These are phyloP conservation scores for Turnera subulata DNA, from an alignment of 345 rosid species.

Conservation along the genomic window DNA sequence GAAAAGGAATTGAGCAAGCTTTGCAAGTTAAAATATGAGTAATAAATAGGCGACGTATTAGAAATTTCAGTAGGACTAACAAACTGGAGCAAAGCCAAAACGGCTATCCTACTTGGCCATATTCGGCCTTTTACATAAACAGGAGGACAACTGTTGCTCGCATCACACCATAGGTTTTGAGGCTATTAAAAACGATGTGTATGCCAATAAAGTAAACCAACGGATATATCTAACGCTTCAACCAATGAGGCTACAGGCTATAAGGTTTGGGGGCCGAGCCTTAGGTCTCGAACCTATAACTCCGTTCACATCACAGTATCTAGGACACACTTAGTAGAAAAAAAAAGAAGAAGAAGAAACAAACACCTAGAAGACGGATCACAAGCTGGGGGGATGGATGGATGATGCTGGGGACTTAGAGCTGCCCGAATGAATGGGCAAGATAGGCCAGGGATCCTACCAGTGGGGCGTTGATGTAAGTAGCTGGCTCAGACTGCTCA, in stretches of 20 bases:
- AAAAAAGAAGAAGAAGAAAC: not conserved
- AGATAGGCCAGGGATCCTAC: conserved; percentile 27
- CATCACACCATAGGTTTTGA: not conserved
- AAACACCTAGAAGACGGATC: not conserved
- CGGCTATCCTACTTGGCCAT: not conserved
- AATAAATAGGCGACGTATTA: too few species aligned
- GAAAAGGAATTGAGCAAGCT: too few species aligned
- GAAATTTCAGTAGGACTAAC: too few species aligned
- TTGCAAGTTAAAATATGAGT: too few species aligned
- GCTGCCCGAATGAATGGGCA: conserved; percentile 86
- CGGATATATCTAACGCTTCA: conserved; percentile 17
- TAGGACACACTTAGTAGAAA: conserved; percentile 1
- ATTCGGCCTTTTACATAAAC: conserved; percentile 4
- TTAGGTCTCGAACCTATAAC: conserved; percentile 15
- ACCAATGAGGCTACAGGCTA: conserved; percentile 26
- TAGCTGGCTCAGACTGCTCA: conserved; percentile 27
- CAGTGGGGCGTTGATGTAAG: conserved; percentile 25
- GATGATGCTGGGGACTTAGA: conserved; percentile 16
- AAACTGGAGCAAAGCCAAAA: not conserved
- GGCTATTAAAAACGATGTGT: not conserved
- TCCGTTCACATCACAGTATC: conserved; percentile 5
- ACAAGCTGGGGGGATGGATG: not conserved
- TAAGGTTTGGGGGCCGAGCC: conserved; percentile 37
- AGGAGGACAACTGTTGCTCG: conserved; percentile 20
- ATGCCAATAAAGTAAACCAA: not conserved